These are phyloP conservation scores for Rhodotorula sp. DNA, from an alignment of 1,284 basidiomycete genomes.

Conservation along the genomic window DNA sequence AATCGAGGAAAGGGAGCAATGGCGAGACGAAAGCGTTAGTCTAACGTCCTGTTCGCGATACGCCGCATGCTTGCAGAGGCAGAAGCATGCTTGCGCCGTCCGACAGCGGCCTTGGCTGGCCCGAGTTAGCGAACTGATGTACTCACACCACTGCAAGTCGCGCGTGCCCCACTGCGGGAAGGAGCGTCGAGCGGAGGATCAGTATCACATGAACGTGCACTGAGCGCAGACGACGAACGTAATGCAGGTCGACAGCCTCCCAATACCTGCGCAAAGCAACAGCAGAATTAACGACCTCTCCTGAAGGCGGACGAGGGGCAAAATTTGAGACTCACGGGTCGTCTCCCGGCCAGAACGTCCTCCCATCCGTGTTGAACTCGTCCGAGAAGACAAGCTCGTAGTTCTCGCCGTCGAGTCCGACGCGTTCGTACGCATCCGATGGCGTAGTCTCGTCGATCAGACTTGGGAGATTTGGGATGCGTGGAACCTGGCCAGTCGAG, in stretches of 20 bases:
- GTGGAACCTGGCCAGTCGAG: slow-evolving; percentile 41
- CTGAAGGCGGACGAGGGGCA: background rate
- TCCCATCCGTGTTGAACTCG: slow-evolving; percentile 78
- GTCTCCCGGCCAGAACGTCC: slow-evolving; percentile 56
- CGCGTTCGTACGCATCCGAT: slow-evolving; percentile 32
- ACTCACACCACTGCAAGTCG: slow-evolving; percentile 11
- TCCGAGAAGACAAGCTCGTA: slow-evolving; percentile 71
- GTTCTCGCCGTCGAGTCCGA: slow-evolving; percentile 43
- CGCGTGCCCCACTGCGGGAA: background rate
- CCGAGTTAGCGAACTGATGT: background rate
- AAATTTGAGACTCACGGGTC: slow-evolving; percentile 4
- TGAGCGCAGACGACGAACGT: slow-evolving; percentile 48
- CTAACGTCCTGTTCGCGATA: too few species aligned
- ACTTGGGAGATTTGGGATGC: slow-evolving; percentile 33
- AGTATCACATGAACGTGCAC: slow-evolving; percentile 47
- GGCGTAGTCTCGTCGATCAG: slow-evolving; percentile 53
- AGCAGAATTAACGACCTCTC: background rate
- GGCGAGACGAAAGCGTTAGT: background rate
- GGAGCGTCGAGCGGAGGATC: background rate
- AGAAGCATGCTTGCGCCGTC: too few species aligned
- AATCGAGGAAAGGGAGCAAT: background rate
- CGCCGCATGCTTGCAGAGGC: too few species aligned
- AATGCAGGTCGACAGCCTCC: slow-evolving; percentile 75
- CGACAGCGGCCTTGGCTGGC: too few species aligned
- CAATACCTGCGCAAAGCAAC: slow-evolving; percentile 50